Evolutionary conservation across 352 stramenopile genomes (phyloP), one percentile per base, ranked within the genome.

Genomic region (Globisporangium orthogonon): DNA sequence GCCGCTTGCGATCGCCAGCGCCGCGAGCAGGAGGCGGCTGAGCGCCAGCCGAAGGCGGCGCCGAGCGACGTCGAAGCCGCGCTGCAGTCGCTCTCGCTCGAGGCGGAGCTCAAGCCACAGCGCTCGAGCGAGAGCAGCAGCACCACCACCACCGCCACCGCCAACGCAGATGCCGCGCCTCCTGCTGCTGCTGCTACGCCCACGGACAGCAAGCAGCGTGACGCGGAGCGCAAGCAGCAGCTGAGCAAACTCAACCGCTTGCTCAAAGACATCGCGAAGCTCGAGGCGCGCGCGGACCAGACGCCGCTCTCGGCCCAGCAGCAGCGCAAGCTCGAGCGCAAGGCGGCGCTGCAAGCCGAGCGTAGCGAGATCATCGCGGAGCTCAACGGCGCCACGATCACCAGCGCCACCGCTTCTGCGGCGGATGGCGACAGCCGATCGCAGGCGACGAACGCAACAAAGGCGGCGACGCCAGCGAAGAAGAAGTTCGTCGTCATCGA

Each of bases 191-290:
- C n/a, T 6, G 23, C 23, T 23, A 23, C 23, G 23, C 23, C 23
- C 23, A 18, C 6, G 9, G 41, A 63, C 13, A 45, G 58, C 5
- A 56, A 65, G 11, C 52, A 68, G 41, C 64, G 49, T 31, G 50
- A 15, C 17, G 30, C 49, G 11, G 58, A 72, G 44, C 60, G 79
- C 37, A 83, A 84, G 65, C 66, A 59, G 13, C 66, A 86, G 23
- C 61, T 88, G 43, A 76, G 74, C 29, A 71, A 70, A 31, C 56
- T 88, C 52, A 88, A 87, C 51, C 77, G 74, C 13, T 65, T 50
- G 50, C 56, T 78, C 18, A 69, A 68, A 9, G 66, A 74, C 50
- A 75, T 75, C 53, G n/a, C 30, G 29, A 70, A 73, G 47, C 46
- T 74, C 7, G 66, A 78, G 43, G 45, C n/a, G 49, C 44, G 6